Percentiles rank a stretch among this genome's conserved stretches.
phyloP scores from a whole-genome alignment of 441 rosid genomes.

The Francoa sonchifolia region DNA sequence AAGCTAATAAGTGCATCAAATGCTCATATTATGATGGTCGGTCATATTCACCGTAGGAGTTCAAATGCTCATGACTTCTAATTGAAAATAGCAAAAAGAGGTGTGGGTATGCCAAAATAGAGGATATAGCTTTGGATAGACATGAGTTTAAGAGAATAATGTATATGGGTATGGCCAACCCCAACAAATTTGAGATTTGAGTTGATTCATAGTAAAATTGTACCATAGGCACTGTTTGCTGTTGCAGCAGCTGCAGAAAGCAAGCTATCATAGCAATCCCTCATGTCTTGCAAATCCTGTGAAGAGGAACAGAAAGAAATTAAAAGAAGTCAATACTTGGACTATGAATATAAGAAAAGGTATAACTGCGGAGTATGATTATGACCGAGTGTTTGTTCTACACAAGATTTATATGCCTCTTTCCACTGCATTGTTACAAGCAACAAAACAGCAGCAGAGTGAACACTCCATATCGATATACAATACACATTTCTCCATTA shows the following conservation, averaged over 20 bases:
- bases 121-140: too few relatives aligned
- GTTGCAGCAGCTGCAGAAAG: constrained; percentile 92
- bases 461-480: too few relatives aligned
- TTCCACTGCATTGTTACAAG: too few relatives aligned
- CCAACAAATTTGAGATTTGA: background rate
- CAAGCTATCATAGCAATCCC: constrained; percentile 84
- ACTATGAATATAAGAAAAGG: background rate
- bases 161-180: background rate
- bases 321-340: background rate
- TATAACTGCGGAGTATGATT: background rate
- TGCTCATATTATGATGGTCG: too few relatives aligned
- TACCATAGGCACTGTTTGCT: constrained; percentile 94
- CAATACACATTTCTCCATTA: too few relatives aligned
- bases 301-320: constrained; percentile 8
- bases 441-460: too few relatives aligned
- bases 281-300: constrained; percentile 92
- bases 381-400: background rate
- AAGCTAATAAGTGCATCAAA: too few relatives aligned
- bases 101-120: too few relatives aligned
- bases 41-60: too few relatives aligned
- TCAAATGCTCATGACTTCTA: too few relatives aligned
- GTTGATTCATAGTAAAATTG: background rate
- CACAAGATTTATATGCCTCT: too few relatives aligned
- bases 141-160: background rate
- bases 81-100: too few relatives aligned